A percentile compares a stretch with the other conserved stretches of the same genome.
Conservation (phyloP, 495 filamentous ascomycete genomes). For the Daldinia caldariorum region DNA sequence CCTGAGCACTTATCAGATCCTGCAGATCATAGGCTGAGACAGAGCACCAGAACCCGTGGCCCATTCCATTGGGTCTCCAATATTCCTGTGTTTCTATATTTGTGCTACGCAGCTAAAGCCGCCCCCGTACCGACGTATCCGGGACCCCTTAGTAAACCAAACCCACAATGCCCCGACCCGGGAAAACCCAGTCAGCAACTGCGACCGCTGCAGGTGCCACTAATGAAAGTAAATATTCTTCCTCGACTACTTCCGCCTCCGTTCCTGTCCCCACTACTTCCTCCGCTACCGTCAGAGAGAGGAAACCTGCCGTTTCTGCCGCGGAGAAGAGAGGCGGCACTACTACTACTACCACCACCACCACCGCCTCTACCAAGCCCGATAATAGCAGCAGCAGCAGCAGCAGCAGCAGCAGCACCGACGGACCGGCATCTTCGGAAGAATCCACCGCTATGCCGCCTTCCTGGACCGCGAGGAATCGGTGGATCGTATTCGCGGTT, state of each 20-base stretch:
- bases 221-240: neutral
- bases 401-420: slow-evolving; percentile 8
- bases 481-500: slow-evolving; percentile 85
- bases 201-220: neutral
- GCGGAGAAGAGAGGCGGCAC: neutral
- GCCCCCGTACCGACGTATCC: slow-evolving; percentile 29
- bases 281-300: slow-evolving; percentile 12
- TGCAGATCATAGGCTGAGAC: neutral
- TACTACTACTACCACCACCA: too few species aligned
- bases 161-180: slow-evolving; percentile 33
- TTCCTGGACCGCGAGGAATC: slow-evolving; percentile 53
- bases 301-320: slow-evolving; percentile 5
- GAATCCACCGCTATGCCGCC: slow-evolving; percentile 28
- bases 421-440: slow-evolving; percentile 12
- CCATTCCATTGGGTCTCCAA: neutral
- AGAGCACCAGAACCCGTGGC: neutral
- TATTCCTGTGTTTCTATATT: slow-evolving; percentile 4
- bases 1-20: neutral
- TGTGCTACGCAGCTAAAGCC: neutral
- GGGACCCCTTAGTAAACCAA: slow-evolving; percentile 13
- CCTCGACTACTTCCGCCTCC: slow-evolving; percentile 31
- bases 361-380: neutral
- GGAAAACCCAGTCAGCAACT: slow-evolving; percentile 25
- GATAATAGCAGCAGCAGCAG: slow-evolving; percentile 4
- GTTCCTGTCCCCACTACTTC: slow-evolving; percentile 19